Base-by-base conservation (phyloP, 2,329 filamentous ascomycete species). In the Lomentospora prolificans region DNA sequence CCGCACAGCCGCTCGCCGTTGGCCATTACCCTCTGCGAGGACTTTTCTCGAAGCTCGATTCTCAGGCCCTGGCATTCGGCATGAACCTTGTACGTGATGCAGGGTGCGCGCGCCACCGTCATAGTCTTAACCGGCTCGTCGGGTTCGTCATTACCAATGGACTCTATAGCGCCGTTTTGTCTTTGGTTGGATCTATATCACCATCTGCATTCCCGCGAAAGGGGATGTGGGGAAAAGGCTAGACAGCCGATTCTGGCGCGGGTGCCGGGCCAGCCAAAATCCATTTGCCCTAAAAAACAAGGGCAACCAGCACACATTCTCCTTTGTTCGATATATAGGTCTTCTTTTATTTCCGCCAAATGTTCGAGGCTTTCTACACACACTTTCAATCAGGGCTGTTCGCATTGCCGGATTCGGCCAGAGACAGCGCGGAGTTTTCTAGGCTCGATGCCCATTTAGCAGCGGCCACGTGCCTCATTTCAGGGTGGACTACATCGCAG, bases 51-150 rank as follows among this genome's bases (percentile, higher is more conserved):
- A n/a, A n/a, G n/a, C n/a, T n/a, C n/a, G n/a, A n/a, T n/a, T n/a
- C 30, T 12, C 30, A 6, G 30, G 7, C 30, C 30, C 30, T 12
- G 30, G 30, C 30, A 33, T 33, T 33, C 30, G 30, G 30, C 30
- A 46, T 10, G 7, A 48, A 48, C 44, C 44, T 48, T 48, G 44
- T 48, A 48, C 44, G 44, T 22, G 22, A 48, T 48, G 44, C 44
- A 19, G 44, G 44, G 24, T 22, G 22, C 22, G 8, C 44, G 44
- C 44, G 44, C 44, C 22, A 48, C 44, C 22, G 17, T 27, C 44
- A 19, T 48, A 48, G 44, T 48, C 44, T 12, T 19, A 48, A 48
- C 44, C 44, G 24, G 22, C 19, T 19, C 44, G 17, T 48, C 44
- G 44, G 44, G 12, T 48, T 19, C 12, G 17, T 27, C 17, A 25